Base-by-base conservation (phyloP, 768 basidiomycete species). In the Boletus vermiculosoides region DNA sequence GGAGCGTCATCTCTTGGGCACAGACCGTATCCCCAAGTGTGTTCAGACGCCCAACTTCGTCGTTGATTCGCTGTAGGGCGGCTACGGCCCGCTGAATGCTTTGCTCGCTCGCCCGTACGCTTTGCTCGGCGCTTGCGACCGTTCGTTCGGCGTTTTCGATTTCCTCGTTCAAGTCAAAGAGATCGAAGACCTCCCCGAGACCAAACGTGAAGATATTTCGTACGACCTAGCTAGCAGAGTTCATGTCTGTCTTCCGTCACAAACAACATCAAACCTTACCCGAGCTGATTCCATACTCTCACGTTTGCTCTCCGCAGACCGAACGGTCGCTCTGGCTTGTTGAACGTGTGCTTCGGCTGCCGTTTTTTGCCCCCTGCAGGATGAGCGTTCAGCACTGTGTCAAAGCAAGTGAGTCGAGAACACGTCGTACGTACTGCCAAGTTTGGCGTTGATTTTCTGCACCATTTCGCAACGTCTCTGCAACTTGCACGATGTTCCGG, bases 81-180 rank as follows among this genome's bases (percentile, higher is more conserved):
- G 23, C 40, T 13, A 50, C 1, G 5, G 62, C 61, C 1, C 39
- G 62, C 11, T 44, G 60, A 16, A 63, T 45, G 39, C 56, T 63
- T 23, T 63, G 34, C 25, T 54, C 28, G 30, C 61, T 58, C 0
- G 18, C 22, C 8, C 18, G 33, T 30, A n/a, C 46, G 25, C 55
- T 58, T n/a, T n/a, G 31, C 44, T 44, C 23, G 3, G 61, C 61
- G 12, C 39, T 52, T 3, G 56, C 31, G 37, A 63, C n/a, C 16
- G 34, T 59, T 33, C 61, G 51, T 28, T 52, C 50, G 2, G 61
- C 50, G 1, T 13, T 16, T 11, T 52, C 53, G 10, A 63, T 59
- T 15, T 63, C 62, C 41, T 58, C 53, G 31, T 63, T 63, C 44
- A 63, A 18, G 47, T 63, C 56, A 22, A 63, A 63, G 50, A 58